These are phyloP conservation scores for Ophiostoma ulmi DNA, from an alignment of 2,329 filamentous ascomycete genomes.

Conservation along the genomic window DNA sequence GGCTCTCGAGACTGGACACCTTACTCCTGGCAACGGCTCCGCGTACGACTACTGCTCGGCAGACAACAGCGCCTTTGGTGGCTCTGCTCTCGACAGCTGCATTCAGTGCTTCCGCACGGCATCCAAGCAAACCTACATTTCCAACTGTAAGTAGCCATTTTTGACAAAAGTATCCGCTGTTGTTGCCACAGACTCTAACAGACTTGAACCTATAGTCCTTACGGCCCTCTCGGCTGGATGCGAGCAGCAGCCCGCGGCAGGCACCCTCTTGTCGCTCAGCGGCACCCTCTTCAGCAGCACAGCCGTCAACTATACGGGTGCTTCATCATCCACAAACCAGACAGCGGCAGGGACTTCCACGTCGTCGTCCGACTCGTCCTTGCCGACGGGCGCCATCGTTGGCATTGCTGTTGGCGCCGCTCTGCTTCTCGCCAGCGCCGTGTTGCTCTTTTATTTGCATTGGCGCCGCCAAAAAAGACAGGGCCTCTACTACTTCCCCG, in stretches of 20 bases:
- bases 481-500: background rate
- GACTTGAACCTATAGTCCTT: conserved; percentile 38
- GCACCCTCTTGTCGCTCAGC: conserved; percentile 39
- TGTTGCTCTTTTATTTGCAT: conserved; percentile 45
- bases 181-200: background rate
- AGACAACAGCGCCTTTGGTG: background rate
- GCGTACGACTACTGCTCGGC: conserved; percentile 3
- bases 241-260: conserved; percentile 40
- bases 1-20: conserved; percentile 36
- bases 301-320: conserved; percentile 39
- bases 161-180: background rate
- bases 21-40: conserved; percentile 29
- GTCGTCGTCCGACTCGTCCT: conserved; percentile 17
- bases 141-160: background rate
- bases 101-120: conserved; percentile 33
- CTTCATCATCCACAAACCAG: conserved; percentile 29
- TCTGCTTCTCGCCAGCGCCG: conserved; percentile 40
- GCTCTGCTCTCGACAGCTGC: background rate
- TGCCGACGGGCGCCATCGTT: conserved; percentile 48
- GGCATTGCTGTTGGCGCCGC: conserved; percentile 48
- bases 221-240: conserved; percentile 46
- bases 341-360: conserved; percentile 28
- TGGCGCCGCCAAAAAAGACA: conserved; percentile 40
- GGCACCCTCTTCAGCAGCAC: conserved; percentile 40
- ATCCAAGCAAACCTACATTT: conserved; percentile 34